These are phyloP conservation scores for Pleurotus ostreatus DNA, from an alignment of 768 basidiomycete genomes.

Conservation along the genomic window DNA sequence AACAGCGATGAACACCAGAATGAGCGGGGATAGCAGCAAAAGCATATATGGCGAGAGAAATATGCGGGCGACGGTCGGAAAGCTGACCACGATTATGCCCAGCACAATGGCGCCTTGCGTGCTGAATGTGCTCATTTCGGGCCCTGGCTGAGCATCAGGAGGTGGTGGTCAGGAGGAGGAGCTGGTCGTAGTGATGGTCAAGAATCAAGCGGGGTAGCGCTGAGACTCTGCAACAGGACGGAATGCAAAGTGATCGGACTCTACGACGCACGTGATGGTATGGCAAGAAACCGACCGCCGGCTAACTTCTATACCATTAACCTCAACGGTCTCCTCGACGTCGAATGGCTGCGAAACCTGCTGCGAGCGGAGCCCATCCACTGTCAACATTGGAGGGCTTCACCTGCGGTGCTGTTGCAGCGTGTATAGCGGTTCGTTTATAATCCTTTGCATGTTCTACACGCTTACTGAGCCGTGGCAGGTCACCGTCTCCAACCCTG, in stretches of 20 bases:
- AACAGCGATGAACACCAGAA: conserved; percentile 44
- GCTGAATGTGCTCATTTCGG: conserved; percentile 36
- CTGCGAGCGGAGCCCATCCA: conserved; percentile 18
- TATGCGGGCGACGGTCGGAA: conserved; percentile 53
- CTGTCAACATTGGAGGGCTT: conserved; percentile 80
- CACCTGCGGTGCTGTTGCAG: conserved; percentile 85
- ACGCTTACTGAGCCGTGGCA: conserved; percentile 19
- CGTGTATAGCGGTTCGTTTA: conserved; percentile 76
- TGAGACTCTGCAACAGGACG: neutral
- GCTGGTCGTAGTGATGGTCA: too few species aligned
- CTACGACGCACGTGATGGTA: neutral
- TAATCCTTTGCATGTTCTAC: conserved; percentile 9
- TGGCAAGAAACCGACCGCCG: neutral
- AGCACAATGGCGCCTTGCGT: conserved; percentile 52
- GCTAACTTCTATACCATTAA: neutral
- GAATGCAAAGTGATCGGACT: neutral
- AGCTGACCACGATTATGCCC: conserved; percentile 49
- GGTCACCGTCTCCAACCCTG: conserved; percentile 80
- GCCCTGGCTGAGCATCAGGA: neutral
- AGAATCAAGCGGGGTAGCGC: neutral
- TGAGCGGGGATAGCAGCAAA: conserved; percentile 58
- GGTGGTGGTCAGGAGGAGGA: neutral
- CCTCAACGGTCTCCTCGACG: neutral
- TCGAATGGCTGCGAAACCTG: conserved; percentile 11
- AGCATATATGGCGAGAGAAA: conserved; percentile 65